Conservation (phyloP, 2,329 filamentous ascomycete species). For the Pyrenochaeta sp. region DNA sequence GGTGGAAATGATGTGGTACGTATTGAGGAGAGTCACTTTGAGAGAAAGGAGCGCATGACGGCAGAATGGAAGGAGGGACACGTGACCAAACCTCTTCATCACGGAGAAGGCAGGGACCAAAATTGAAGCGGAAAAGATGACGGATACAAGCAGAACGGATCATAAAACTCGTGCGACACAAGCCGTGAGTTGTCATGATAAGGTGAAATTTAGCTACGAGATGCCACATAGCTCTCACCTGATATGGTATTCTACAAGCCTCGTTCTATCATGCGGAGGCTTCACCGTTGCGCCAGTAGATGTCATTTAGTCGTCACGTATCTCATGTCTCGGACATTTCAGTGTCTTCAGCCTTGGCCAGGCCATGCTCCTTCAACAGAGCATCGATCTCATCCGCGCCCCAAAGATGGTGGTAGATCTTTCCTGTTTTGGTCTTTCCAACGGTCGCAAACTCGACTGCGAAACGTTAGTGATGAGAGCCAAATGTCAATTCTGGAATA, state of each 20-base stretch:
- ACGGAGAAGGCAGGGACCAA: neutral
- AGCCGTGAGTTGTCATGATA: slow-evolving; percentile 27
- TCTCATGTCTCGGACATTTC: slow-evolving; percentile 47
- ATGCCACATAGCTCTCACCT: slow-evolving; percentile 39
- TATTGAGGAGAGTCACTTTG: neutral
- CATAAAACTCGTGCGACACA: neutral
- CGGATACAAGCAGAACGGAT: too few relatives aligned
- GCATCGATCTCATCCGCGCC: slow-evolving; percentile 94
- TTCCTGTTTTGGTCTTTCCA: slow-evolving; percentile 91
- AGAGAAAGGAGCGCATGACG: slow-evolving; percentile 1
- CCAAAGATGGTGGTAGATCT: slow-evolving; percentile 99
- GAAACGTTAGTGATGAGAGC: slow-evolving; percentile 27
- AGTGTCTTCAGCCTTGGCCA: slow-evolving; percentile 71
- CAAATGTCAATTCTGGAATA: slow-evolving; percentile 26
- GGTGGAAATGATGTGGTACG: neutral
- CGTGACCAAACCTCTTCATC: too few relatives aligned
- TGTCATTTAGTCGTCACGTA: slow-evolving; percentile 30
- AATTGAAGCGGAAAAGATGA: neutral
- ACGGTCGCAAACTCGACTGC: slow-evolving; percentile 98
- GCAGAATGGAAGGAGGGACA: neutral
- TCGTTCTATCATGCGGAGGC: slow-evolving; percentile 38
- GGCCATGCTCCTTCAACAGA: slow-evolving; percentile 91
- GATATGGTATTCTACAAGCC: slow-evolving; percentile 43
- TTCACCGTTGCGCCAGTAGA: slow-evolving; percentile 28
- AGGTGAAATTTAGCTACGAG: slow-evolving; percentile 35